Base-by-base conservation (phyloP, 352 stramenopile genomes). In the Phytophthora melonis region DNA sequence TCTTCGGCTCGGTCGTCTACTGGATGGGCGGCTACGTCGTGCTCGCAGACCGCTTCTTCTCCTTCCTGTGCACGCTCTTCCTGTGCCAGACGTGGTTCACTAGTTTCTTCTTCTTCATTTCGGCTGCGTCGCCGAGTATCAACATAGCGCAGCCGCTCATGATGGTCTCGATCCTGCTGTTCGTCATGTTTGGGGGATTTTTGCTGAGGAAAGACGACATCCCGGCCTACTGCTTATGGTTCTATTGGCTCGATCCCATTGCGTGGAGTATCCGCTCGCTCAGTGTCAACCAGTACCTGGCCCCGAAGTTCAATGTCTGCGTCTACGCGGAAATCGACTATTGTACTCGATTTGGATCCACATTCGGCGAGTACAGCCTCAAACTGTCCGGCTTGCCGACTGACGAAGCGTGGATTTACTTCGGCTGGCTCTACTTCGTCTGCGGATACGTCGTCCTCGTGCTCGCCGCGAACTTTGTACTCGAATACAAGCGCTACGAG, bases 201-300 rank as follows among this genome's bases (percentile, higher is more conserved):
- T n/a, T n/a, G n/a, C n/a, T n/a, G n/a, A n/a, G n/a, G n/a, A n/a
- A n/a, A n/a, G n/a, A n/a, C n/a, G n/a, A 3, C 3, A 90, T 93
- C 56, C 87, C 83, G 1, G 54, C 69, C 49, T 83, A 82, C 54
- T 90, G 86, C 32, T 71, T 82, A 11, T 94, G 87, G 87, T 21
- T 93, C 30, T 92, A 92, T 71, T 92, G 79, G 75, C 82, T 94
- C 54, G 88, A 93, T 49, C 86, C 87, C 11, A 70, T 93, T 41
- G 69, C 74, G 21, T 93, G 83, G 81, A 78, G 72, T 49, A 82
- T 89, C 43, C 83, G 84, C 16, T 77, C 75, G 7, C 67, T 91
- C 19, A 75, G 71, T 50, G 58, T 90, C 30, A 90, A 90, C 66
- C 27, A 91, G 66, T 92, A 89, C 69, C 69, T 66, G 8, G 68